phyloP scores from a whole-genome alignment of 306 rosid species.

The Phaseolus lunatus region DNA sequence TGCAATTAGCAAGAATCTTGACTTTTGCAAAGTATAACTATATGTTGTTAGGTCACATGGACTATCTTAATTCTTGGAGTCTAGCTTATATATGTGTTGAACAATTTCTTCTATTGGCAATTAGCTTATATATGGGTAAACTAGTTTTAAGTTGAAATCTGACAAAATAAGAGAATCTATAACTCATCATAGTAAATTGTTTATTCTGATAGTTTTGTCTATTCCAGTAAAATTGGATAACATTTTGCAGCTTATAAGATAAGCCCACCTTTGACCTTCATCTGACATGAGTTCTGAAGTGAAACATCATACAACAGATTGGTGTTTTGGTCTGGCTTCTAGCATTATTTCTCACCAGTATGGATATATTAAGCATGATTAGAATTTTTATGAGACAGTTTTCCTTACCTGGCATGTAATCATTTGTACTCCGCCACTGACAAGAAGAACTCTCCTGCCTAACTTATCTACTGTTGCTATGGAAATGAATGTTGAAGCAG shows the following conservation, averaged over 20 bases:
- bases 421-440: conserved; percentile 91
- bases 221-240: too few species aligned
- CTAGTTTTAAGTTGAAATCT: too few species aligned
- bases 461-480: conserved; percentile 81
- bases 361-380: not conserved
- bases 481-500: conserved; percentile 74
- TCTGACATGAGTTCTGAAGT: not conserved
- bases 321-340: conserved; percentile 2
- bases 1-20: not conserved
- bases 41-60: too few species aligned
- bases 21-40: not conserved
- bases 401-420: conserved; percentile 77
- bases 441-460: conserved; percentile 76
- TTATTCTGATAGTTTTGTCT: too few species aligned
- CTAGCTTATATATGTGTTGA: too few species aligned
- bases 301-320: conserved; percentile 1
- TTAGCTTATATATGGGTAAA: too few species aligned
- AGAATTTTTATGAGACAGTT: not conserved
- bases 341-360: not conserved
- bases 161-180: too few species aligned
- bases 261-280: not conserved
- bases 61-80: too few species aligned
- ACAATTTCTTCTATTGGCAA: too few species aligned
- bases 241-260: not conserved
- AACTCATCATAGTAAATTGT: too few species aligned